Base-by-base conservation (phyloP, 2,329 filamentous ascomycete species). In the Botrytis tulipae region DNA sequence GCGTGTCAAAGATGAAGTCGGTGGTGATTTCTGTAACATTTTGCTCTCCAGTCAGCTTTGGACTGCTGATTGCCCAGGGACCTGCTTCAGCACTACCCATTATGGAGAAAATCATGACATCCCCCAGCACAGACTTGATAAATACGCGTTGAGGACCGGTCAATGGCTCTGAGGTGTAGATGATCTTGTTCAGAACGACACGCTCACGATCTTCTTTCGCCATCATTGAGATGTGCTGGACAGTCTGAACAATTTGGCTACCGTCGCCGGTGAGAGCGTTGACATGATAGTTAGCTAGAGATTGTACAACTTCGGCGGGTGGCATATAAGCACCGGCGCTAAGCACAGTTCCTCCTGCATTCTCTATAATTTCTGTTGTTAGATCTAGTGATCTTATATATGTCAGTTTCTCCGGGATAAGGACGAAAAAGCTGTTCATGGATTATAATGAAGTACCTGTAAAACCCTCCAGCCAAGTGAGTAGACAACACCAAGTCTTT, bases 41-140 rank as follows among this genome's bases (percentile, higher is more conserved):
- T 48, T 51, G 42, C 35, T 67, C 63, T 4, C 44, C 63, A 25
- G 42, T 67, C 22, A 67, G 14, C 29, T 67, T 44, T 32, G 63
- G 63, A 51, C 44, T 67, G 63, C 63, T 67, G 29, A 67, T 51
- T 67, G 63, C 42, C 63, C 63, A 67, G 20, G 63, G 63, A 3
- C 63, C 63, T 5, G 63, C 63, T 44, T 67, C 63, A 48, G 42
- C 42, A 67, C 63, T 67, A 14, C 42, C 63, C 63, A 67, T 67
- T 2, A 67, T 37, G 6, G 63, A 67, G 16, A 48, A 67, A 48
- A 67, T 67, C 20, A 35, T 35, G 8, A 67, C 44, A 67, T 67
- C 44, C 16, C 42, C 42, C 35, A 67, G n/a, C 14, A 67, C 8
- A 18, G n/a, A 48, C 22, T 25, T 67, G 18, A 67, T 67, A 20